phyloP scores from a whole-genome alignment of 257 asterid species.

The Scutellaria minor region DNA sequence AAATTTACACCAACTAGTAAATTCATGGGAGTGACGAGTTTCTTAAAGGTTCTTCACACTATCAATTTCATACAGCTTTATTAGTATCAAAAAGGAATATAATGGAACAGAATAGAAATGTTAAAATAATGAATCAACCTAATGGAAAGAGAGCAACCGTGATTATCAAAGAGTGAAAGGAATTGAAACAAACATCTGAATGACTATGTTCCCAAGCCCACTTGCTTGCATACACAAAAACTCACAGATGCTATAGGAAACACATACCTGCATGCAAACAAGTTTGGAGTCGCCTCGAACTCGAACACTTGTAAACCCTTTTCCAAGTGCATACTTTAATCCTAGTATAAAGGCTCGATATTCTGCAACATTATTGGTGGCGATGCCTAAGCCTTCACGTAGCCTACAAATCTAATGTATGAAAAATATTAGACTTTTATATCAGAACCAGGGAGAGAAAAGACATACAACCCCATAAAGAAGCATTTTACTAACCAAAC shows the following conservation, averaged over 20 bases:
- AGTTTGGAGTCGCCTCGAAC: constrained; percentile 98
- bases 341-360: constrained; percentile 94
- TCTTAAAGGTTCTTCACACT: neutral
- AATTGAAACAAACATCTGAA: neutral
- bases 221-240: neutral
- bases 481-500: constrained; percentile 51
- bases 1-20: neutral
- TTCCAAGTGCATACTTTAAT: constrained; percentile 71
- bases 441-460: neutral
- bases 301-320: constrained; percentile 85
- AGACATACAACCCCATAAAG: constrained; percentile 1
- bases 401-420: constrained; percentile 72
- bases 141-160: neutral
- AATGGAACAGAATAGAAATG: neutral
- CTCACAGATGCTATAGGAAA: neutral
- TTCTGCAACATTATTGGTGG: constrained; percentile 93
- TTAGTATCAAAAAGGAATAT: neutral
- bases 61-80: constrained; percentile 1
- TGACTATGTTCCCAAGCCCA: neutral
- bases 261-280: constrained; percentile 95
- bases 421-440: constrained; percentile 33
- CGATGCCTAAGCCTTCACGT: constrained; percentile 95
- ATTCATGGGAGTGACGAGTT: neutral
- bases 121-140: constrained; percentile 17
- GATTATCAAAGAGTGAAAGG: neutral